Evolutionary conservation across 805 yeast genomes (phyloP).

Genomic region (Starmerella geochares): DNA sequence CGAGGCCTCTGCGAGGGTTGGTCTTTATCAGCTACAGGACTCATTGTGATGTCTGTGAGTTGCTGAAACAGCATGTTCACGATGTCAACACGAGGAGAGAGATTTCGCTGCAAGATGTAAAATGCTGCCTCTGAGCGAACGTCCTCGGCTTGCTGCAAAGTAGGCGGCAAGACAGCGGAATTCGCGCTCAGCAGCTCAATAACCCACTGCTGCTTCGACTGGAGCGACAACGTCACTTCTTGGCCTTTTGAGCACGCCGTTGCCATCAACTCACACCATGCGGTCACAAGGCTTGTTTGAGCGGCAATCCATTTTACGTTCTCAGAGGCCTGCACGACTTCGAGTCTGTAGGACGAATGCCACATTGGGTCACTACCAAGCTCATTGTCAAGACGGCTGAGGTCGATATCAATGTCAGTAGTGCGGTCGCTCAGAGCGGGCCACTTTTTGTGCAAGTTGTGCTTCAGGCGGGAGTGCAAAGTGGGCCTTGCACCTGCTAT

Average conservation of each 20-base stretch:
- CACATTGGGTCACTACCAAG: slow-evolving; percentile 13
- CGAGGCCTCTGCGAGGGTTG: neutral
- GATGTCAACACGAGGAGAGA: slow-evolving; percentile 9
- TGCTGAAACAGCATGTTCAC: slow-evolving; percentile 12
- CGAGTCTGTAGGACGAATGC: slow-evolving; percentile 13
- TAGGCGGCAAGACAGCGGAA: slow-evolving; percentile 5
- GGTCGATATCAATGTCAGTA: slow-evolving; percentile 3
- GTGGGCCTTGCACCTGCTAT: slow-evolving; percentile 24
- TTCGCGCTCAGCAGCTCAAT: slow-evolving; percentile 11
- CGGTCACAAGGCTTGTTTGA: slow-evolving; percentile 11
- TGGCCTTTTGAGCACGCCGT: neutral
- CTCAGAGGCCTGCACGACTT: slow-evolving; percentile 13
- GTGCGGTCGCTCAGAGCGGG: slow-evolving; percentile 8
- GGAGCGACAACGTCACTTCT: neutral
- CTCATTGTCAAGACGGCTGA: slow-evolving; percentile 22
- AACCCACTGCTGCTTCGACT: slow-evolving; percentile 9
- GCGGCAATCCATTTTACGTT: slow-evolving; percentile 1
- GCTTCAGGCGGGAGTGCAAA: slow-evolving; percentile 10
- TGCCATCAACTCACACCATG: slow-evolving; percentile 16
- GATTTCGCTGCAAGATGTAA: slow-evolving; percentile 4
- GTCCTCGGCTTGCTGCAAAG: slow-evolving; percentile 13
- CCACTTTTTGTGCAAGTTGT: slow-evolving; percentile 13
- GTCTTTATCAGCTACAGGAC: slow-evolving; percentile 3
- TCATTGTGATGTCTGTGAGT: slow-evolving; percentile 11
- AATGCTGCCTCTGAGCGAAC: slow-evolving; percentile 17